Base-by-base conservation (phyloP, 2,329 filamentous ascomycete species). In the Helotiales sp. region DNA sequence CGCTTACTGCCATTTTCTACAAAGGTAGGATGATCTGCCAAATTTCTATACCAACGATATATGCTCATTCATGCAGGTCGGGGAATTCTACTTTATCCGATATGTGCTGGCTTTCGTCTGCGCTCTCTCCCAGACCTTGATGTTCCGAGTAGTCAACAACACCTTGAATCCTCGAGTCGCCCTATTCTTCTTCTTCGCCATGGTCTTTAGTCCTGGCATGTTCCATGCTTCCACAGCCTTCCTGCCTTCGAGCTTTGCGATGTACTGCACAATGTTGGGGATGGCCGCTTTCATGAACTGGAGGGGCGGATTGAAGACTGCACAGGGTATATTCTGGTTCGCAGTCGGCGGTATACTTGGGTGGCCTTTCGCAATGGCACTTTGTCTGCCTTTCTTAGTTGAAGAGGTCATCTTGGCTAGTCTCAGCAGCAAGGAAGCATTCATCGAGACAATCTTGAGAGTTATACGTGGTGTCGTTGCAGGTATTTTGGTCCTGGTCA, bases 231-330 rank as follows among this genome's bases (percentile, higher is more conserved):
- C 91, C 57, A 83, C 89, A 1, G 86, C 93, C 5, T 97, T 90
- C 70, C 79, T 99, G 5, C 95, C 95, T 0, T 96, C 93, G 8
- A 96, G 89, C 73, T 99, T 99, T 70, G 89, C 95, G 69, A 99
- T 99, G 95, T 97, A 96, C 72, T 90, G 87, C 59, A 87, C 85
- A 13, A 95, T 95, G 81, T 78, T 98, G 7, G 95, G 93, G 10
- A 84, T 92, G 55, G 84, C 92, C 1, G 86, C 91, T 0, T 99
- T 98, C 73, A 89, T 99, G 83, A 90, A 96, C 74, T 95, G 90
- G 88, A 83, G 83, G 34, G 87, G 87, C 19, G 90, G 91, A 0
- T 77, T 92, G 46, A 90, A 88, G 72, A 96, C 91, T 0, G 87
- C 90, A 0, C 81, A 85, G 69, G 95, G 91, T 34, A 91, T 99